Conservation (phyloP, 108 stramenopile genomes). For the Nannochloropsis granulata region DNA sequence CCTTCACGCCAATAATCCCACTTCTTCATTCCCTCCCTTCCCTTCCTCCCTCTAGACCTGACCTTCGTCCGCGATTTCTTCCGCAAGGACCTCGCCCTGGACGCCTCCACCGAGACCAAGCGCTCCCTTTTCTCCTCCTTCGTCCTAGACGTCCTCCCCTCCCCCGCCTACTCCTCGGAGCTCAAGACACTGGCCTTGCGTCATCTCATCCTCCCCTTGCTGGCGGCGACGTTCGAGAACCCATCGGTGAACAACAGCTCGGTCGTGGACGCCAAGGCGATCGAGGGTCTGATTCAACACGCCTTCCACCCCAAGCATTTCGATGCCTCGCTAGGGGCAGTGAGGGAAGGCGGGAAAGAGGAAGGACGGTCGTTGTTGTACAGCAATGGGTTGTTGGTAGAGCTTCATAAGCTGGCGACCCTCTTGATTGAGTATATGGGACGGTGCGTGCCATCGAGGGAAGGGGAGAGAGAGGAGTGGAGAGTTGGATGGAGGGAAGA, state of each 20-base stretch:
- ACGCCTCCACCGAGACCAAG: background rate
- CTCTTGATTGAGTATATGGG: constrained; percentile 56
- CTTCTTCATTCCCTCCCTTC: background rate
- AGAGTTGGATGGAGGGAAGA: no score
- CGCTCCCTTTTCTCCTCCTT: background rate
- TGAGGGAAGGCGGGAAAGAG: background rate
- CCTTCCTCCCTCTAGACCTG: background rate
- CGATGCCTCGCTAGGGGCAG: background rate
- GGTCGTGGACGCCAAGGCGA: background rate
- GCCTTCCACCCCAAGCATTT: background rate
- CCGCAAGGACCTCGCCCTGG: background rate
- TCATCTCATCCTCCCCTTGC: background rate
- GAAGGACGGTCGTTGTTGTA: background rate
- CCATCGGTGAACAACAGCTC: background rate
- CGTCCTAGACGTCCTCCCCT: background rate
- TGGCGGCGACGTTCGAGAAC: background rate
- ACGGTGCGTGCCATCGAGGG: background rate
- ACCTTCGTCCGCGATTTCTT: background rate
- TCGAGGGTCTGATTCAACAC: background rate
- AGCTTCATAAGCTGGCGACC: constrained; percentile 58
- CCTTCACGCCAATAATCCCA: background rate
- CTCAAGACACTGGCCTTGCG: background rate
- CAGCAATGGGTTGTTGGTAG: constrained; percentile 44
- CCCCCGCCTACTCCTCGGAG: background rate
- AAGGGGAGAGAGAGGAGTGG: no score